These are phyloP conservation scores for Leishmania aethiopica DNA, from an alignment of 208 protist genomes.

Conservation along the genomic window DNA sequence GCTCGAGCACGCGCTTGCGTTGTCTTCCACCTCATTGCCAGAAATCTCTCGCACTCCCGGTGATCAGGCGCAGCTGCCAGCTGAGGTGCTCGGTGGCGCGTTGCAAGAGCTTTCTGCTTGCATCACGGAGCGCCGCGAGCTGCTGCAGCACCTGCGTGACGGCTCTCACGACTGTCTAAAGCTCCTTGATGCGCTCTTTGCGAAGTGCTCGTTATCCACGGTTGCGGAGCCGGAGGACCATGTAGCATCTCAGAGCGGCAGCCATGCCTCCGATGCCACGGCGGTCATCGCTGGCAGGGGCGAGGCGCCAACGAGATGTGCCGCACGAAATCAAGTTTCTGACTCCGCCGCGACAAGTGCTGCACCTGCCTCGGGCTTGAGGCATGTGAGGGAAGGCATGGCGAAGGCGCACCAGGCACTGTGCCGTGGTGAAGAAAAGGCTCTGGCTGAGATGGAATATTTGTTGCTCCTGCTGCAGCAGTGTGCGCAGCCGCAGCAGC, in stretches of 20 bases:
- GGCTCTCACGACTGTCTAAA: not conserved
- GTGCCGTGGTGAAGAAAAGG: constrained; percentile 37
- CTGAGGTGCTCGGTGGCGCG: too few relatives aligned
- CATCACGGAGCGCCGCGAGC: constrained; percentile 13
- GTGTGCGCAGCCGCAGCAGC: not conserved
- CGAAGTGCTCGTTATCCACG: not conserved
- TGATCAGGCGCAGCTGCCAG: not conserved
- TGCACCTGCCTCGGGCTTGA: not conserved
- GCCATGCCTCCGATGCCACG: not conserved
- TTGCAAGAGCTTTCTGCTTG: constrained; percentile 14
- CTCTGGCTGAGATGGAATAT: constrained; percentile 37
- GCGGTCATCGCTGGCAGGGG: not conserved
- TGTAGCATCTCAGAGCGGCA: not conserved
- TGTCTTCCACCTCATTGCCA: not conserved
- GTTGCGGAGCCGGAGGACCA: not conserved
- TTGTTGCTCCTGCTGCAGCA: constrained; percentile 26
- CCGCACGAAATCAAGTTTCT: not conserved
- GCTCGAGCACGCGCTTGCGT: not conserved
- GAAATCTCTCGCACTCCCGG: not conserved
- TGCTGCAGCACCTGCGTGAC: constrained; percentile 10
- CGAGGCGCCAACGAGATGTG: not conserved
- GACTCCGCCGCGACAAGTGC: not conserved
- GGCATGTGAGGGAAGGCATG: not conserved
- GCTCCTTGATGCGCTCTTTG: not conserved
- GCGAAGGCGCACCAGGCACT: constrained; percentile 22